Evolutionary conservation across 164 flowering plant genomes (phyloP).

Genomic region (Warburgia ugandensis): DNA sequence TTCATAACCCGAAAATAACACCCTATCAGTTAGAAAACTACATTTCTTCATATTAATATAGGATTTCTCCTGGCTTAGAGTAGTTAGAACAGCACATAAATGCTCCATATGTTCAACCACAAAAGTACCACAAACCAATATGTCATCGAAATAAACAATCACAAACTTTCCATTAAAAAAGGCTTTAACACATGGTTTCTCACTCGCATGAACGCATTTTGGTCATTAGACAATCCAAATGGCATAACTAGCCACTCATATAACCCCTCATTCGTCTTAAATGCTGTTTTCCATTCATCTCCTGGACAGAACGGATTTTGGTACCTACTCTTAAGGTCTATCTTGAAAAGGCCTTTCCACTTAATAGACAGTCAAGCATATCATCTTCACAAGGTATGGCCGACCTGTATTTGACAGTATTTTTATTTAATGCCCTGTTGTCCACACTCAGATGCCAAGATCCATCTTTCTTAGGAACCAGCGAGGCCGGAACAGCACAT

Average conservation of each 20-base stretch:
- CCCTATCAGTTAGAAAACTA: neutral
- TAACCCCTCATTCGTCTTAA: neutral
- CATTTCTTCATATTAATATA: neutral
- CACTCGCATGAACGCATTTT: neutral
- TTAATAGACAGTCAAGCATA: neutral
- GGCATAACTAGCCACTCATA: conserved; percentile 7
- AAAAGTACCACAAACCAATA: neutral
- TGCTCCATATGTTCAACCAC: too few relatives aligned
- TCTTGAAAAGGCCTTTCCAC: neutral
- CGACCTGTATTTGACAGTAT: neutral
- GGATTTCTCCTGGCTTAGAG: neutral
- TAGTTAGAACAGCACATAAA: too few relatives aligned
- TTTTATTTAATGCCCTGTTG: neutral
- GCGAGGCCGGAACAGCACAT: neutral
- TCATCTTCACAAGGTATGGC: conserved; percentile 1
- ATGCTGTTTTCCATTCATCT: conserved; percentile 5
- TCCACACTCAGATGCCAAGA: conserved; percentile 1
- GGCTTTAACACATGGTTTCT: neutral
- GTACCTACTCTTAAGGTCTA: neutral
- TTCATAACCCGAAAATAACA: neutral
- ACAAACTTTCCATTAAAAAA: neutral
- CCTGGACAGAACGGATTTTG: neutral
- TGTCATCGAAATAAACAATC: conserved; percentile 1
- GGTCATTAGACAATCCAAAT: conserved; percentile 1
- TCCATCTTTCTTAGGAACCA: conserved; percentile 4